Base-by-base conservation (phyloP, 257 asterid species). In the Prunella vulgaris region DNA sequence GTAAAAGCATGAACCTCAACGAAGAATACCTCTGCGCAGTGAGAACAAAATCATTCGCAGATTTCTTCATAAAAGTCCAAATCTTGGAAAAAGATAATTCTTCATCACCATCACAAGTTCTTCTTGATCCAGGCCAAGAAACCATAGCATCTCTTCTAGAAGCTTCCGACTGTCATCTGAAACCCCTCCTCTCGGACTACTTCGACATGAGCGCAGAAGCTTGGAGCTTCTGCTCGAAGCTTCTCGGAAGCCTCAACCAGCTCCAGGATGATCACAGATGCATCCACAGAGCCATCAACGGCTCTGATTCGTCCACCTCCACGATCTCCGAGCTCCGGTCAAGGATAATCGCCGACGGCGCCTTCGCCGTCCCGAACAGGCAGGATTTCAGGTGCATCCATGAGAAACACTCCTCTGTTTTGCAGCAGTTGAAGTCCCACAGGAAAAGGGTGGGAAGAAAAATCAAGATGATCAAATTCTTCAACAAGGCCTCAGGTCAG, bases 131-230 rank as follows among this genome's bases (percentile, higher is more conserved):
- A 0, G 60, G 81, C 14, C 93, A 89, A 74, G 90, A 87, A 37
- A 69, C 84, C 6, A 80, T 88, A 0, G 15, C 80, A 12, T 3
- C 87, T 10, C 35, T 90, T 35, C 89, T 89, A 3, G 86, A 88
- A 65, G 57, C 76, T 0, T 1, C 32, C 1, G 74, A 81, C 9
- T 49, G 2, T 8, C n/a, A 10, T 58, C 87, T 88, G 2, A 92
- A 88, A 56, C 61, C 91, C 40, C 84, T 90, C 20, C 68, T 92
- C 22, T 35, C 56, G 15, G 63, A 80, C 54, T 92, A 88, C 74
- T 92, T 92, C 66, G 66, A 84, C 9, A 61, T 84, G 20, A 92
- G 96, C 60, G 95, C 95, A 0, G 96, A 88, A 18, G 96, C 98
- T 2, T 88, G 95, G 0, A 61, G 35, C 33, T 72, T 86, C 66